Evolutionary conservation across 2,329 filamentous ascomycete species (phyloP).

Genomic region (Drechslerella coelobrocha): DNA sequence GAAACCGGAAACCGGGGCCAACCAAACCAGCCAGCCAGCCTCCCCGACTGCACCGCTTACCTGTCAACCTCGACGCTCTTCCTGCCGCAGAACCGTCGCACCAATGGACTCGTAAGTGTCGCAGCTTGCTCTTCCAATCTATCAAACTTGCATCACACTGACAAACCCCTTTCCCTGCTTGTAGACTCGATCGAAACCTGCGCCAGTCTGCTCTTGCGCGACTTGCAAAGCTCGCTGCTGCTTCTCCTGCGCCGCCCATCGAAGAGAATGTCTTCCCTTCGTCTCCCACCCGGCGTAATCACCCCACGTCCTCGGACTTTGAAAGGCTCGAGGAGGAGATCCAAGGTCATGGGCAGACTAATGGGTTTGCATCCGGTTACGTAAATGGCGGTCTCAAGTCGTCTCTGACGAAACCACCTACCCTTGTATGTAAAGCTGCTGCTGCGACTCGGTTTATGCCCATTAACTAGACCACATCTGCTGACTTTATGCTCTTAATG

Average conservation of each 20-base stretch:
- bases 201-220: slow-evolving; percentile 42
- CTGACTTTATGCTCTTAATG: no score
- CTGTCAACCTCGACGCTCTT: slow-evolving; percentile 19
- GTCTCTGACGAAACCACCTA: slow-evolving; percentile 21
- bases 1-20: slow-evolving; percentile 6
- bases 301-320: slow-evolving; percentile 26
- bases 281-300: slow-evolving; percentile 38
- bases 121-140: background rate
- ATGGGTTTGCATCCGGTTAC: slow-evolving; percentile 12
- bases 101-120: slow-evolving; percentile 46
- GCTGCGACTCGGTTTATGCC: background rate
- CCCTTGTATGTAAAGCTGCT: slow-evolving; percentile 17
- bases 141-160: background rate
- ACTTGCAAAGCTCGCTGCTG: slow-evolving; percentile 44
- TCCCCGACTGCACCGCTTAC: background rate
- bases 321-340: slow-evolving; percentile 46
- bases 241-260: slow-evolving; percentile 34
- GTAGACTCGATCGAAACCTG: slow-evolving; percentile 43
- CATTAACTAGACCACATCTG: background rate
- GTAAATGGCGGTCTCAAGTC: slow-evolving; percentile 31
- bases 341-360: slow-evolving; percentile 10
- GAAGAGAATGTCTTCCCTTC: slow-evolving; percentile 30
- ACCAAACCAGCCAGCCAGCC: background rate
- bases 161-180: background rate
- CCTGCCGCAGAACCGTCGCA: slow-evolving; percentile 21